Evolutionary conservation across 768 basidiomycete species (phyloP), one percentile per base, ranked within the genome.

Genomic region (Boletus patriciae): DNA sequence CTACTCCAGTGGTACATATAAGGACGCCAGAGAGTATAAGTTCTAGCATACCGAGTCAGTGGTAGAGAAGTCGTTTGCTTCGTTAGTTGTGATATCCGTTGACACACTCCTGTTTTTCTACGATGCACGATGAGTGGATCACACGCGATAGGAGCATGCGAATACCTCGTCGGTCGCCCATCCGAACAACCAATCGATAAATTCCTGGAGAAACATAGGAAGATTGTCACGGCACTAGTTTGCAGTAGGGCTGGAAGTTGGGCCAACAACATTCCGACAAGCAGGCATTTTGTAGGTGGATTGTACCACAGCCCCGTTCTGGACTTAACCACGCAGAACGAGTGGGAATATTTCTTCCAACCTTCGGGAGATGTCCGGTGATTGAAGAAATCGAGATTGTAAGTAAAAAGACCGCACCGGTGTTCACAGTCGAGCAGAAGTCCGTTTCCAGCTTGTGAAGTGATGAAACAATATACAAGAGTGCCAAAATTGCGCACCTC

Each of bases 151-250:
- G 9, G n/a, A 4, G 1, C 3, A 41, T 27, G 15, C 6, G 18
- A 34, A 15, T 42, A 54, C 54, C 46, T 54, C 16, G 11, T 41
- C 13, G 2, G 34, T 41, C 8, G 46, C 27, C 40, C 46, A 42
- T n/a, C 23, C 46, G 40, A 54, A 54, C 18, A 49, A 40, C 54
- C 54, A 54, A 23, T 49, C 12, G 33, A 41, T 19, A 13, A 49
- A 41, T 6, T 13, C 12, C 8, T 42, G 15, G 21, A 54, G 21
- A 19, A 34, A 48, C 54, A 54, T 49, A n/a, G 48, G 16, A 10
- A 12, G 19, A 6, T 13, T 7, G 12, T n/a, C 29, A 8, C 19
- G n/a, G 29, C n/a, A 2, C 5, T 21, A 8, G 15, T 13, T 33
- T 19, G 19, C 3, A 31, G 13, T 8, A 5, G 13, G 31, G 19